Evolutionary conservation across 192 early-diverging fungal species (phyloP), one percentile per base, ranked within the genome.

Genomic region (Cetraspora pellucida): DNA sequence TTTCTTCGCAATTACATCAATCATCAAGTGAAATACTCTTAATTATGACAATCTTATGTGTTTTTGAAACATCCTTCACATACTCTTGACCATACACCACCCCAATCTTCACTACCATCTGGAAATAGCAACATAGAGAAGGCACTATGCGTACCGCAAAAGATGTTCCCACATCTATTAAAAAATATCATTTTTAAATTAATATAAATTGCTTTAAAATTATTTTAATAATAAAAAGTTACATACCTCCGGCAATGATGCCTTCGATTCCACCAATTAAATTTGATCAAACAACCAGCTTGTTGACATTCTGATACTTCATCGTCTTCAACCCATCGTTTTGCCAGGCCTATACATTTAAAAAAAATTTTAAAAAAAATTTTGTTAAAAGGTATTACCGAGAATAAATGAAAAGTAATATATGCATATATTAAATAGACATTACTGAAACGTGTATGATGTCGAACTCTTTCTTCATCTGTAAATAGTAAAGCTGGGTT

Each of bases 201-300:
- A 63, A 11, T 30, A 30, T 3, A 54, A n/a, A 19, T 10, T 25
- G 23, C 10, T 47, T 50, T 3, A 70, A 4, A 71, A 52, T 27
- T 71, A 11, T 28, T 55, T 17, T 21, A 72, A 52, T 54, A 72
- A 17, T 7, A 37, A 37, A 37, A 1, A 37, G 7, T 37, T 37
- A n/a, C 37, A 37, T 63, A 75, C 73, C 73, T 75, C 30, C 73
- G 37, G 63, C 73, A 75, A 64, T 75, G 73, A 75, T 75, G 73
- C 16, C 73, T 27, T 21, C 73, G 44, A 63, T 63, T 75, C 73
- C 73, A 75, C 8, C 44, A 47, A 63, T 75, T 75, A 47, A 75
- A 75, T 17, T 28, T 75, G 3, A 75, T 44, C 27, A 21, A 50
- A 47, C 73, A 75, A 17, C 47, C 45, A 44, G 57, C 25, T 50